Percentiles rank a stretch among this genome's conserved stretches.
These are phyloP conservation scores for Coelastrella sp. DNA, from an alignment of 139 green algal genomes.

Conservation along the genomic window DNA sequence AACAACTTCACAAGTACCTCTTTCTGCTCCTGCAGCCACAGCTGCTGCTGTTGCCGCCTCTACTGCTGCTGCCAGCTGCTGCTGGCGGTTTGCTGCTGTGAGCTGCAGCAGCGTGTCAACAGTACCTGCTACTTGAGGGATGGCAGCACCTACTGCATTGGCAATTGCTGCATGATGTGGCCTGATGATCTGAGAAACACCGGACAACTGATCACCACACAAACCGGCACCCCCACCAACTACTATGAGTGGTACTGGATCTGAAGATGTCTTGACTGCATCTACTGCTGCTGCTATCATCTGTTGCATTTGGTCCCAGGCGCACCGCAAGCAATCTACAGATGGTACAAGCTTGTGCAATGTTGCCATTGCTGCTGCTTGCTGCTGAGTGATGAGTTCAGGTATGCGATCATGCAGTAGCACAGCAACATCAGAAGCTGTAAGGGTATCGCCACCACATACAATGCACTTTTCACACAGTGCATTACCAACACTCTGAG, in stretches of 20 bases:
- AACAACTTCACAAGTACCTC: constrained; percentile 14
- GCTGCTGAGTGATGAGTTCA: background rate
- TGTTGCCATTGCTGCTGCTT: background rate
- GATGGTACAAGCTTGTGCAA: background rate
- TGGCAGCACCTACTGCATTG: constrained; percentile 64
- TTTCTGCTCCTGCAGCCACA: constrained; percentile 13
- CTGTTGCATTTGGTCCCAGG: constrained; percentile 48
- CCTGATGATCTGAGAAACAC: constrained; percentile 32
- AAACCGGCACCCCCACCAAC: constrained; percentile 58
- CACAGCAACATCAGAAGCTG: constrained; percentile 60
- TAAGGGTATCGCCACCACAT: constrained; percentile 41
- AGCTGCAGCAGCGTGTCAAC: background rate
- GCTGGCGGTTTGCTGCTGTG: background rate
- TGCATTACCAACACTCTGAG: constrained; percentile 50
- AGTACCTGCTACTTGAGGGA: constrained; percentile 44
- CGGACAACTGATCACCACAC: constrained; percentile 47
- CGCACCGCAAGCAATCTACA: background rate
- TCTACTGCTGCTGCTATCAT: constrained; percentile 44
- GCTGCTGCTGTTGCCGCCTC: background rate
- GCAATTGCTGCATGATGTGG: constrained; percentile 56
- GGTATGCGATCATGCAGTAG: constrained; percentile 35
- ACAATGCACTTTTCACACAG: constrained; percentile 42
- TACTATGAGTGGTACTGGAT: constrained; percentile 54
- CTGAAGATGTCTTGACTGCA: constrained; percentile 37
- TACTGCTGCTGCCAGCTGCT: constrained; percentile 4